Conservation (phyloP, 371 early-diverging fungal species). For the Syncephalastrum contaminatum region DNA sequence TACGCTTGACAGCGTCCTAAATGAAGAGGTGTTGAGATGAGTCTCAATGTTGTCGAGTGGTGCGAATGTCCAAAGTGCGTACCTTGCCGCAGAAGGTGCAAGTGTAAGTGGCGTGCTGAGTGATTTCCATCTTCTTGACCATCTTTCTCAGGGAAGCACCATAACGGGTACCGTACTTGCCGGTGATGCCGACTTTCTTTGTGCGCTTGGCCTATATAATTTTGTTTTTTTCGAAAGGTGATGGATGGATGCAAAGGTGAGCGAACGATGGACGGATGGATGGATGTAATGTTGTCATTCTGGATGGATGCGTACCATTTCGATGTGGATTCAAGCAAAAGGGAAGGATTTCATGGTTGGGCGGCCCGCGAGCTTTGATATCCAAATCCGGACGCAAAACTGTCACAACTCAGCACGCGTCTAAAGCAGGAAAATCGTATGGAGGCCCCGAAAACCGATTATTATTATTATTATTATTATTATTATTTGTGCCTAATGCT, state of each 20-base stretch:
- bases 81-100: slow-evolving; percentile 98
- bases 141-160: slow-evolving; percentile 99
- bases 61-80: slow-evolving; percentile 7
- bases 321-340: too few species aligned
- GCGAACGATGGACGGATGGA: slow-evolving; percentile 13
- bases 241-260: slow-evolving; percentile 7
- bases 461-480: too few species aligned
- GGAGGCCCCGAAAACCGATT: too few species aligned
- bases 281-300: slow-evolving; percentile 7
- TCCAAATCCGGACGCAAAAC: too few species aligned
- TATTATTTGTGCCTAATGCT: too few species aligned
- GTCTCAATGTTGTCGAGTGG: too few species aligned
- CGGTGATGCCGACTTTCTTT: slow-evolving; percentile 98
- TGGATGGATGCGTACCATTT: too few species aligned
- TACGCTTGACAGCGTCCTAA: slow-evolving; percentile 89
- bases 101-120: slow-evolving; percentile 97
- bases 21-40: neutral
- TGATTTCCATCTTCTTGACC: slow-evolving; percentile 98
- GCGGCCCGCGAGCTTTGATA: too few species aligned
- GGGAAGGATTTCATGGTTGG: too few species aligned
- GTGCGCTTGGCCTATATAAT: slow-evolving; percentile 88
- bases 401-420: too few species aligned
- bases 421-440: too few species aligned
- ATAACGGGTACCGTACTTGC: slow-evolving; percentile 99
- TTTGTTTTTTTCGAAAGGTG: too few species aligned